Base-by-base conservation (phyloP, 1,284 basidiomycete species). In the Coriolopsis trogii region DNA sequence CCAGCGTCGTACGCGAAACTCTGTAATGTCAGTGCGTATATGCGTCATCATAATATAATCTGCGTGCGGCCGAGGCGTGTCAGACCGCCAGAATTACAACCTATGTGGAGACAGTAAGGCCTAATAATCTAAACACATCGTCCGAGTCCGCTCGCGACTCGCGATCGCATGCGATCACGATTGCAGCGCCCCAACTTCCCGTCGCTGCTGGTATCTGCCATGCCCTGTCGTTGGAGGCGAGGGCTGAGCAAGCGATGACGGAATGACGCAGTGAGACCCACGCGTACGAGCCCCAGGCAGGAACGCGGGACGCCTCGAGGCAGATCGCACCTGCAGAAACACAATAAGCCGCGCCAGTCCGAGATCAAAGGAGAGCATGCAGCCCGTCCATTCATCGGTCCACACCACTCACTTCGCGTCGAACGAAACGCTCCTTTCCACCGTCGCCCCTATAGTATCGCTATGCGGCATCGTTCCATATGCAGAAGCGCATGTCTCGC, bases 401-500 rank as follows among this genome's bases (percentile, higher is more conserved):
- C 26, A 15, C 21, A 39, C 48, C 29, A 40, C 28, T 30, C 36
- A 21, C 39, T 8, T 8, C 33, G 15, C 10, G 41, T 26, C 39
- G 30, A 40, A 46, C 42, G 38, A n/a, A n/a, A n/a, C n/a, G n/a
- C n/a, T n/a, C n/a, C n/a, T n/a, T n/a, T 48, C 48, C 30, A 52
- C 43, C 41, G 39, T 13, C 16, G 34, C 12, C 25, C 21, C 10
- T 12, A 8, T 36, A 21, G 28, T 5, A 40, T 46, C n/a, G 59
- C 63, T 69, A 69, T 51, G 65, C n/a, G n/a, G n/a, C 56, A 29
- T 69, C 67, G 56, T 69, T 67, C 81, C 82, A 85, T 61, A 85
- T 73, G 63, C 72, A 82, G 61, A 82, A 81, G 48, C 81, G 78
- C 68, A 84, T 76, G 64, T 88, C 85, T 56, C 79, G 73, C 81